Evolutionary conservation across 1,139 yeast genomes (phyloP), one percentile per base, ranked within the genome.

Genomic region (Sugiyamaella novakii): DNA sequence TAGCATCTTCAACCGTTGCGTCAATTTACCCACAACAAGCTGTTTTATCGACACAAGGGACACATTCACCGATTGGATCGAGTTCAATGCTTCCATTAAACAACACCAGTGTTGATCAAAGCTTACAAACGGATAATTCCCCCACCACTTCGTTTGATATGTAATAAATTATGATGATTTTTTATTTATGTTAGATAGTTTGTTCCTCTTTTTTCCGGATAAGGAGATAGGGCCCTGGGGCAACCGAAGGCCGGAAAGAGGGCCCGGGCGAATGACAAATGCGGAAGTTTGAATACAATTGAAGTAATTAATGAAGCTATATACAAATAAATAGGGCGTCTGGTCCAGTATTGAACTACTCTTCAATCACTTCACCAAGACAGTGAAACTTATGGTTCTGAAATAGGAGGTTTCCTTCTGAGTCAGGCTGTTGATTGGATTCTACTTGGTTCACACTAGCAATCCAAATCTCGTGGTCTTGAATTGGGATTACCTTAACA

Each of bases 391-490:
- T 50, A n/a, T 60, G 57, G 35, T 60, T 57, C 38, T 59, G 63
- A 35, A 63, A 64, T 17, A 63, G 50, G 46, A 64, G 51, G 29
- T 56, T 59, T 3, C 55, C 51, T 1, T 35, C 52, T 2, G 46
- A 31, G 36, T 47, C 42, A 15, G 37, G 37, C 10, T 11, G 21
- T 15, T 44, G 49, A 43, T 34, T 40, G 42, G 27, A 35, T 37
- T 59, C 62, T 10, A 67, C 61, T 1, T 68, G 64, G 25, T 66
- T 63, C 4, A 70, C 69, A 36, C 66, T 65, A 2, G 86, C 94
- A 2, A 87, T 81, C 95, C 96, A 88, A 2, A 89, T 81, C 63
- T 88, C 96, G 65, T 89, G 96, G 58, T 84, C 87, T 51, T 84
- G 88, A 0, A 88, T 81, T 15, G 67, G 67, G 49, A 86, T 74